A percentile compares a stretch with the other conserved stretches of the same genome.
phyloP scores from a whole-genome alignment of 805 yeast species.

The Saccharomycopsis oosterbeekiorum region DNA sequence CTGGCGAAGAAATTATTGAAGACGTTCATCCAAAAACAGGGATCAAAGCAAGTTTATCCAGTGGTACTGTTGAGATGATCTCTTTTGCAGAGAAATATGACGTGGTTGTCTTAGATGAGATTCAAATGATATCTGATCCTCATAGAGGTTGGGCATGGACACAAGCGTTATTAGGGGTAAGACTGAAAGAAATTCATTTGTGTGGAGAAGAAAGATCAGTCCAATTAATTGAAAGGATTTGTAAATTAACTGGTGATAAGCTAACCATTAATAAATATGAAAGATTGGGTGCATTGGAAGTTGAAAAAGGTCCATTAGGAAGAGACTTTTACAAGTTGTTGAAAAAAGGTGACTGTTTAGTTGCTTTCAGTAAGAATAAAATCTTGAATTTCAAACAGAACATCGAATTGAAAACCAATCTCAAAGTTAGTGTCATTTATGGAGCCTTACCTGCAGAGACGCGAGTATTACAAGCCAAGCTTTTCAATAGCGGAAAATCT shows the following conservation, averaged over 20 bases:
- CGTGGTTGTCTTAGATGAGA: conserved; percentile 88
- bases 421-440: conserved; percentile 79
- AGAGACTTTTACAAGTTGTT: conserved; percentile 31
- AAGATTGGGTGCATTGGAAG: conserved; percentile 62
- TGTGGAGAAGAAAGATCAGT: conserved; percentile 91
- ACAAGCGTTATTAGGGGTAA: conserved; percentile 75
- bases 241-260: conserved; percentile 68
- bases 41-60: conserved; percentile 59
- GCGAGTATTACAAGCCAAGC: conserved; percentile 69
- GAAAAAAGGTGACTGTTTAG: conserved; percentile 76
- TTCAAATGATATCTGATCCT: conserved; percentile 83
- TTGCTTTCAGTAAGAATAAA: conserved; percentile 69
- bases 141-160: conserved; percentile 93
- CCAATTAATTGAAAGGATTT: conserved; percentile 50
- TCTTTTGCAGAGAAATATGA: conserved; percentile 62
- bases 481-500: conserved; percentile 69
- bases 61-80: conserved; percentile 93
- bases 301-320: conserved; percentile 31
- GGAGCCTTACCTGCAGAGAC: conserved; percentile 97
- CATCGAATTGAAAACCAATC: conserved; percentile 53
- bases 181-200: conserved; percentile 76
- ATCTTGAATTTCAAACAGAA: conserved; percentile 59
- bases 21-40: conserved; percentile 56
- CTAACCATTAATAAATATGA: conserved; percentile 60
- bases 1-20: conserved; percentile 90